Conservation (phyloP, 768 basidiomycete species). For the Leccinum subtestaceum region DNA sequence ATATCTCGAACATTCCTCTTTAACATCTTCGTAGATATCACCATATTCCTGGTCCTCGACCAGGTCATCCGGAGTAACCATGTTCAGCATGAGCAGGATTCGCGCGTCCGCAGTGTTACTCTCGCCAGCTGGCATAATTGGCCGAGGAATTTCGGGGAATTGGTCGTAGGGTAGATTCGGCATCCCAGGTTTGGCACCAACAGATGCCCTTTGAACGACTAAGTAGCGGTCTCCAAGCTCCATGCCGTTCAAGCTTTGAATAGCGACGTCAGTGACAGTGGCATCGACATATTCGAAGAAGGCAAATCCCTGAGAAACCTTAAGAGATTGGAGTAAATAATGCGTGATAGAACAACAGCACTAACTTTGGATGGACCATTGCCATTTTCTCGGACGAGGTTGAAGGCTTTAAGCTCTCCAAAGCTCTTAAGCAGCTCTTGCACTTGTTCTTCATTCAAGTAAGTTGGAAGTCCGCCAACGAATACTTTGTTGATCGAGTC, state of each 20-base stretch:
- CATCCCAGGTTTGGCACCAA: constrained; percentile 79
- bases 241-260: constrained; percentile 96
- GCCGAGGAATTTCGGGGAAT: constrained; percentile 81
- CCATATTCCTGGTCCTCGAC: constrained; percentile 87
- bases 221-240: constrained; percentile 93
- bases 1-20: constrained; percentile 81
- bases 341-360: not conserved
- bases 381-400: constrained; percentile 92
- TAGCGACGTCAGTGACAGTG: constrained; percentile 88
- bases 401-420: constrained; percentile 96
- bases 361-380: constrained; percentile 84
- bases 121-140: constrained; percentile 85
- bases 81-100: constrained; percentile 96
- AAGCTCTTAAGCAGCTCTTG: constrained; percentile 97
- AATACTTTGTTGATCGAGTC: constrained; percentile 99
- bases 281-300: constrained; percentile 98
- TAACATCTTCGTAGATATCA: constrained; percentile 93
- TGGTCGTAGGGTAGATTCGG: constrained; percentile 71
- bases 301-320: constrained; percentile 78
- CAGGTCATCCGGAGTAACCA: constrained; percentile 94
- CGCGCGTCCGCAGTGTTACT: constrained; percentile 58
- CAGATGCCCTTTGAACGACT: constrained; percentile 94
- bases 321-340: not conserved
- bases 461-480: constrained; percentile 91
- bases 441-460: constrained; percentile 97